Conservation (phyloP, 2,329 filamentous ascomycete genomes). For the Cercospora berteroae region DNA sequence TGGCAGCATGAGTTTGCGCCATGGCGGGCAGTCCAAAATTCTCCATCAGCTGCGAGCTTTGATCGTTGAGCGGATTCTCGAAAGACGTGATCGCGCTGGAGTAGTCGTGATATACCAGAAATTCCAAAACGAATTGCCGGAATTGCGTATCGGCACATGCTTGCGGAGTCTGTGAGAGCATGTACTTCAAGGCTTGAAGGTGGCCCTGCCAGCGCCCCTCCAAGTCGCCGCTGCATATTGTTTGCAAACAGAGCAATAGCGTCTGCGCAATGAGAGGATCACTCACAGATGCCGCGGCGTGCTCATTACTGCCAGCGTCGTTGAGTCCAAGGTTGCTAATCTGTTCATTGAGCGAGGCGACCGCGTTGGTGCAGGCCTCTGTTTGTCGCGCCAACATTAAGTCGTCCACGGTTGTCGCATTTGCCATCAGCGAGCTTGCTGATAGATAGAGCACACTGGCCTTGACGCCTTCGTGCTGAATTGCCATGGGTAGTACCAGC, state of each 20-base stretch:
- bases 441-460: slow-evolving; percentile 84
- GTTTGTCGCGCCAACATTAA: slow-evolving; percentile 55
- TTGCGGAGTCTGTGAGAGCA: slow-evolving; percentile 59
- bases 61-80: slow-evolving; percentile 40
- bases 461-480: slow-evolving; percentile 78
- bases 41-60: slow-evolving; percentile 53
- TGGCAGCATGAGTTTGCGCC: slow-evolving; percentile 55
- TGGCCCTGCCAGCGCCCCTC: slow-evolving; percentile 59
- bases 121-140: slow-evolving; percentile 68
- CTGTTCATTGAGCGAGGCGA: slow-evolving; percentile 27
- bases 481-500: slow-evolving; percentile 77
- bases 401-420: slow-evolving; percentile 28
- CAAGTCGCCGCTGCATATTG: slow-evolving; percentile 59
- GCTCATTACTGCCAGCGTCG: slow-evolving; percentile 29
- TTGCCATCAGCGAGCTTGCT: slow-evolving; percentile 66
- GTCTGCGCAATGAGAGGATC: slow-evolving; percentile 62
- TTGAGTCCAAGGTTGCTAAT: slow-evolving; percentile 10
- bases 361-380: slow-evolving; percentile 52
- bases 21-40: slow-evolving; percentile 55
- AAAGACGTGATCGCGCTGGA: slow-evolving; percentile 58
- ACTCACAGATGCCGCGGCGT: slow-evolving; percentile 30
- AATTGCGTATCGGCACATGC: slow-evolving; percentile 59
- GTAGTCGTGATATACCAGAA: slow-evolving; percentile 79
- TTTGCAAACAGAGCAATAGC: slow-evolving; percentile 59
- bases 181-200: slow-evolving; percentile 69